phyloP scores from a whole-genome alignment of 306 rosid species.

The Castanea mollissima region DNA sequence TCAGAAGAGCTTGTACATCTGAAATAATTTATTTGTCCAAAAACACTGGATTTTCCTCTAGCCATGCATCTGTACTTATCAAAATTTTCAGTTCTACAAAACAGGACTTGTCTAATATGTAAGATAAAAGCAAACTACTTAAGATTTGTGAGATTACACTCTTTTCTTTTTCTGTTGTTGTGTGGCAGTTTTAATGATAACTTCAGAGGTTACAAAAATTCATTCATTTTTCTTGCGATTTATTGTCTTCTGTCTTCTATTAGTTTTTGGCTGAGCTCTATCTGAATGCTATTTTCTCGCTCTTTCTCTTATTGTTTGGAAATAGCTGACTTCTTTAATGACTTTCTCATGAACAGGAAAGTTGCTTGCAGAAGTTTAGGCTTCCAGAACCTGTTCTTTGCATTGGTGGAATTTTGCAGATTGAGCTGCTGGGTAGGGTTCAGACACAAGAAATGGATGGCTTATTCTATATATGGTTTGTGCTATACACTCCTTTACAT shows the following conservation, averaged over 20 bases:
- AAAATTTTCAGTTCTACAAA: not conserved
- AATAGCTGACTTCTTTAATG: conserved; percentile 14
- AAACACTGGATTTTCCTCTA: not conserved
- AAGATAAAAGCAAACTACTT: not conserved
- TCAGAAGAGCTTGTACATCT: too few relatives aligned
- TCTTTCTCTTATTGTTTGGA: not conserved
- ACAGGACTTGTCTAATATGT: not conserved
- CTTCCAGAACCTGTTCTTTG: conserved; percentile 94
- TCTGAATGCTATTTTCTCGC: not conserved
- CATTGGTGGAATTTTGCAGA: conserved; percentile 86
- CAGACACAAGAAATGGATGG: conserved; percentile 87
- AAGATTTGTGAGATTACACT: not conserved
- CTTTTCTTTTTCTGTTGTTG: not conserved
- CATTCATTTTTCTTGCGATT: not conserved
- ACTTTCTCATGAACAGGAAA: conserved; percentile 46
- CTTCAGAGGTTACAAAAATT: not conserved
- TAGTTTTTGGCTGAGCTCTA: not conserved
- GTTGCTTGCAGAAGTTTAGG: conserved; percentile 59
- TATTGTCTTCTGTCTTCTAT: not conserved
- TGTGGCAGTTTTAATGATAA: not conserved
- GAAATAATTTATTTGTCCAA: too few relatives aligned
- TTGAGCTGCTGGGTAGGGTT: conserved; percentile 86
- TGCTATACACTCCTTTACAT: conserved; percentile 9
- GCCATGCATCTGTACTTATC: not conserved
- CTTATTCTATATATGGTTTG: conserved; percentile 81